phyloP scores from a whole-genome alignment of 352 stramenopile genomes.

The Saprolegnia parasitica region DNA sequence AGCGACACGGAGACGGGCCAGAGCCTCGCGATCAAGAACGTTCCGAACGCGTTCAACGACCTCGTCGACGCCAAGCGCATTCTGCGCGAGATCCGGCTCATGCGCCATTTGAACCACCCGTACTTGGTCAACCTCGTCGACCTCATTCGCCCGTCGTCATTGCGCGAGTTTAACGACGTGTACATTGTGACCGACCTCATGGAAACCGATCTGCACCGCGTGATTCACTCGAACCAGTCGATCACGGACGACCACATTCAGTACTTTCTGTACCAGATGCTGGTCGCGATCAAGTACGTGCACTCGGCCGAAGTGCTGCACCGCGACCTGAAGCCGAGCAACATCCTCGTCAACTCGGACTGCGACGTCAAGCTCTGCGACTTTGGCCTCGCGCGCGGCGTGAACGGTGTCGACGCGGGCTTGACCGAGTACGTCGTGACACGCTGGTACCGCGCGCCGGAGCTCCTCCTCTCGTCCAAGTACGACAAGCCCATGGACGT shows the following conservation, averaged over 20 bases:
- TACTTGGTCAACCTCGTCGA: constrained; percentile 25
- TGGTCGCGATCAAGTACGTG: constrained; percentile 72
- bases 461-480: constrained; percentile 88
- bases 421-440: constrained; percentile 90
- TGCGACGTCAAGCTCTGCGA: constrained; percentile 79
- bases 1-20: constrained; percentile 77
- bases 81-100: constrained; percentile 79
- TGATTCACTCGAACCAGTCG: constrained; percentile 78
- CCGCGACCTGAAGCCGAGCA: constrained; percentile 71
- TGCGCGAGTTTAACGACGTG: constrained; percentile 33
- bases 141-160: constrained; percentile 29
- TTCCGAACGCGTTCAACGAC: constrained; percentile 79
- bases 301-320: constrained; percentile 75
- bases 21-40: constrained; percentile 81
- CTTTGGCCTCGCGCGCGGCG: constrained; percentile 68
- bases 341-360: constrained; percentile 77
- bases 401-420: constrained; percentile 68
- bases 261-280: constrained; percentile 78
- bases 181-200: constrained; percentile 31
- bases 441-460: constrained; percentile 88
- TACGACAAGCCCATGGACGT: constrained; percentile 88
- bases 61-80: constrained; percentile 81
- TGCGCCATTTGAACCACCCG: constrained; percentile 67
- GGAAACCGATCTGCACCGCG: constrained; percentile 41
- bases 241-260: constrained; percentile 76